Conservation (phyloP, 768 basidiomycete species). For the Xerocomus brunneocitrinus region DNA sequence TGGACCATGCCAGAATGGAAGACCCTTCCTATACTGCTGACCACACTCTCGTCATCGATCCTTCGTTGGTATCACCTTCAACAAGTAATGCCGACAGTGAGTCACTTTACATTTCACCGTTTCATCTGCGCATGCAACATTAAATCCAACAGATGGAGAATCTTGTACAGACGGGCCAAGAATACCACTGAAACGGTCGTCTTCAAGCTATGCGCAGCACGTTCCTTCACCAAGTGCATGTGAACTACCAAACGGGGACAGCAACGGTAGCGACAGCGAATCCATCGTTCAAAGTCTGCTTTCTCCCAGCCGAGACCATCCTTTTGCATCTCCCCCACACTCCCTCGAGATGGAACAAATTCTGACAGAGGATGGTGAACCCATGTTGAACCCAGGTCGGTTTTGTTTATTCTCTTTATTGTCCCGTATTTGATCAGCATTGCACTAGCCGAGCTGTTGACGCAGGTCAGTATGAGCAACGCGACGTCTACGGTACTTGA, state of each 20-base stretch:
- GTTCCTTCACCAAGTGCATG: slow-evolving; percentile 6
- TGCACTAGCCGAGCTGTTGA: slow-evolving; percentile 49
- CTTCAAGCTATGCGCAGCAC: slow-evolving; percentile 4
- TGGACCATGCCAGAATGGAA: slow-evolving; percentile 15
- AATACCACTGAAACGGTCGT: slow-evolving; percentile 4
- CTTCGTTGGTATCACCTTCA: slow-evolving; percentile 31
- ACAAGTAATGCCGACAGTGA: slow-evolving; percentile 17
- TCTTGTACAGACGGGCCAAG: slow-evolving; percentile 9
- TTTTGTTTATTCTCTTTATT: slow-evolving; percentile 2
- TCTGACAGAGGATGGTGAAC: slow-evolving; percentile 59
- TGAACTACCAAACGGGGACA: slow-evolving; percentile 8
- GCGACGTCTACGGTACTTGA: slow-evolving; percentile 13
- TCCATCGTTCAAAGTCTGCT: slow-evolving; percentile 13
- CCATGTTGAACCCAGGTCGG: slow-evolving; percentile 66
- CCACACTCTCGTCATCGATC: slow-evolving; percentile 32
- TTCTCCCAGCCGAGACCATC: slow-evolving; percentile 17
- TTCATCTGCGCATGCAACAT: slow-evolving; percentile 32
- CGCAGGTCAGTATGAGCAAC: slow-evolving; percentile 43
- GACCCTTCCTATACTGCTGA: slow-evolving; percentile 10
- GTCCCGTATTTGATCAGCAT: slow-evolving; percentile 2
- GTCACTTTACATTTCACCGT: slow-evolving; percentile 20
- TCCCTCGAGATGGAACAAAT: slow-evolving; percentile 50
- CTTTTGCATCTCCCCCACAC: slow-evolving; percentile 29
- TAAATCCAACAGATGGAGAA: slow-evolving; percentile 33
- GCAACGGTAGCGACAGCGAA: slow-evolving; percentile 14